Evolutionary conservation across 2,329 filamentous ascomycete species (phyloP), one percentile per base, ranked within the genome.

Genomic region (Diaporthe citrichinensis): DNA sequence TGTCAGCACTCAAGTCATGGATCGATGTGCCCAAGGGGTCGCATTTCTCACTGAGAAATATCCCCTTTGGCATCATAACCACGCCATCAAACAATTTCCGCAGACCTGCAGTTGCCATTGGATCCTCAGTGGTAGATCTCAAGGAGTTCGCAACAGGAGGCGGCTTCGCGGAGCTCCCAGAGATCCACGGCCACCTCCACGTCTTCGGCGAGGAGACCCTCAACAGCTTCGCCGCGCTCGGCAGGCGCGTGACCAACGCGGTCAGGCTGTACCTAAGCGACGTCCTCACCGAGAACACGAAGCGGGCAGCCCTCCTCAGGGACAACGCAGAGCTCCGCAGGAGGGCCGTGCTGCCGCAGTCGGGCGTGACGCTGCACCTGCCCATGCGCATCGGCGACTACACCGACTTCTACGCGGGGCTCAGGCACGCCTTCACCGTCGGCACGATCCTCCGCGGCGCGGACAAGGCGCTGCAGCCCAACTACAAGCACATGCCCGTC

Each of bases 61-160:
- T 97, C 72, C 94, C 94, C 1, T 96, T 96, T 81, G 94, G 94
- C 80, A 92, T 97, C 85, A 94, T 97, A 81, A 93, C 91, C 39
- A 93, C 93, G 0, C 78, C 87, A 3, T 83, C 87, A 10, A 87
- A 90, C 75, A 79, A 87, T 15, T 87, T 87, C 34, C 93, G 88
- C 2, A 91, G 92, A 39, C 89, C 92, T 14, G 94, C 93, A 15
- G 85, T 94, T 76, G 94, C 94, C 14, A 93, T 97, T 78, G 94
- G 94, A 59, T 89, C 92, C 41, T 86, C 94, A 82, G 93, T 91
- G 0, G 85, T 97, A 59, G 93, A 96, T 78, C 87, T 97, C 20
- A 88, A 89, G 62, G 87, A 86, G 0, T 94, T 95, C 78, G 87
- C 92, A 0, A 73, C 75, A 1, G 79, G 78, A 1, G 81, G 81